Evolutionary conservation across 352 stramenopile genomes (phyloP), one percentile per base, ranked within the genome.

Genomic region (Thalassiosira delicatula): DNA sequence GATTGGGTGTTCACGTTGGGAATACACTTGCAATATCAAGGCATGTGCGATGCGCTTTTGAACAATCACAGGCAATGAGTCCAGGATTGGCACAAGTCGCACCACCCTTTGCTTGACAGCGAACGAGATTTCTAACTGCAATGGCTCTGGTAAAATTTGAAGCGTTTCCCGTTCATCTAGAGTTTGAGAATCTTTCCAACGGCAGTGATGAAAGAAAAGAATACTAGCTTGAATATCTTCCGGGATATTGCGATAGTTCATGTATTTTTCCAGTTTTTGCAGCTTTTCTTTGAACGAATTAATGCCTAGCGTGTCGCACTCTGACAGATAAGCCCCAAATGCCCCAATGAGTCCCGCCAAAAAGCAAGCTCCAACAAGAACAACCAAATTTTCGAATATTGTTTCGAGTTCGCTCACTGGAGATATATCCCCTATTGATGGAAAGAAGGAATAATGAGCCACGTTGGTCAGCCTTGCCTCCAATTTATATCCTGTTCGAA

Each of bases 221-320:
- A 93, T 90, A 12, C 76, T 83, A 19, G 59, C 63, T 62, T 91
- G 85, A 14, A 94, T 78, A 7, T 83, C 59, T 9, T 70, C 23
- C 35, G 90, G 90, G 12, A 94, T 75, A 35, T 89, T 79, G 25
- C 87, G 68, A 75, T 88, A 90, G 2, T 44, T 59, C 85, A 94
- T 92, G 67, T 92, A 93, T n/a, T 88, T 76, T 23, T 90, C 83
- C 33, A 93, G 74, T 11, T 75, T 83, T 42, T 91, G 66, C 23
- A 93, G 79, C 61, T 92, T 90, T 35, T 74, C 76, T 77, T 92
- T 90, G 81, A 94, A 94, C 4, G 87, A 69, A 70, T 85, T 91
- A 8, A 71, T 46, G 12, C 90, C 88, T 19, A 83, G 42, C 17
- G 67, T 88, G 77, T 94, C 89, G 59, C 67, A 81, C 44, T 91